phyloP scores from a whole-genome alignment of 768 basidiomycete genomes.

The Agrocybe praecox region DNA sequence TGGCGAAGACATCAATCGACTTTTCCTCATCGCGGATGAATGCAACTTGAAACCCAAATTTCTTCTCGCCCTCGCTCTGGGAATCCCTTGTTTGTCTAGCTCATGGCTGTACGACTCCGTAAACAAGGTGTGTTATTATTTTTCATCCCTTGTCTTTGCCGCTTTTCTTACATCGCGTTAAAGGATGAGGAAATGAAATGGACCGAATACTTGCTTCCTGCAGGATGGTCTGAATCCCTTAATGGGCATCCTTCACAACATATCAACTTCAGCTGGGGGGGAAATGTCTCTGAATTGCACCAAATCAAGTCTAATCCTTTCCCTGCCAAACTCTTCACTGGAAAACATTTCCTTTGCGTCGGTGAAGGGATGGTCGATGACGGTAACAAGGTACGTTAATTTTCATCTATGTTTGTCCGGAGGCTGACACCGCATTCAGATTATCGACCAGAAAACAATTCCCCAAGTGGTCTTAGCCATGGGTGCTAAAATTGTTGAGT shows the following conservation, averaged over 20 bases:
- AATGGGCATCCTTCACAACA: conserved; percentile 44
- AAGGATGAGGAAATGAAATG: conserved; percentile 55
- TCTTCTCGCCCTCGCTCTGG: conserved; percentile 79
- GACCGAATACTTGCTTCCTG: conserved; percentile 56
- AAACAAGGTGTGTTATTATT: conserved; percentile 24
- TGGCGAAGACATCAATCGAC: conserved; percentile 45
- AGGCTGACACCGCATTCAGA: conserved; percentile 36
- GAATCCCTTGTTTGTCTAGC: conserved; percentile 77
- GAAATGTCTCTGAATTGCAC: conserved; percentile 49
- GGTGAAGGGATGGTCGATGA: conserved; percentile 55
- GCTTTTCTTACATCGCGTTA: neutral
- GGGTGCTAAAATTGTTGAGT: conserved; percentile 76
- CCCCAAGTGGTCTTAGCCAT: conserved; percentile 75
- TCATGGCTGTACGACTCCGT: conserved; percentile 54
- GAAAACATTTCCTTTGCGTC: conserved; percentile 60
- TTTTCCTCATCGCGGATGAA: conserved; percentile 72
- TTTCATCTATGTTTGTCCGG: conserved; percentile 9
- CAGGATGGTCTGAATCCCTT: conserved; percentile 54
- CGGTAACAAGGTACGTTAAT: conserved; percentile 34
- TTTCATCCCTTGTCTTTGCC: neutral
- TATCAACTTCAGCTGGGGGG: conserved; percentile 51
- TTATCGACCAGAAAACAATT: conserved; percentile 23
- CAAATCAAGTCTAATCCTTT: conserved; percentile 63
- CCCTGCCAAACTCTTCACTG: conserved; percentile 57
- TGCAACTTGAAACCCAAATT: conserved; percentile 76